A percentile compares a stretch with the other conserved stretches of the same genome.
phyloP scores from a whole-genome alignment of 306 rosid species.

The Cicer judaicum region DNA sequence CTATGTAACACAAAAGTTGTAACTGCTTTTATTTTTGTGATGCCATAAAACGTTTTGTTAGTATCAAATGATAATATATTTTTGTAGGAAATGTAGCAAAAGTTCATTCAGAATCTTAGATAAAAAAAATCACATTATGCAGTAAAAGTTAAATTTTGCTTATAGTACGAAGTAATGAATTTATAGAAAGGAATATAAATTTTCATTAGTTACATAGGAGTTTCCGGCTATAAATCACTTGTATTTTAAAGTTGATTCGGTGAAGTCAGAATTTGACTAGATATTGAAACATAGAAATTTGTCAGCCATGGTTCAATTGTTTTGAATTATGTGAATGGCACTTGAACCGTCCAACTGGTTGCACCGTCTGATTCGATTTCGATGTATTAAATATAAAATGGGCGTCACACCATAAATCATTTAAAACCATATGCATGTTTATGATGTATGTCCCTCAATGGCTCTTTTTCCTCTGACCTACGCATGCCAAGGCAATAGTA shows the following conservation, averaged over 20 bases:
- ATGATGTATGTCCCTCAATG: conserved; percentile 19
- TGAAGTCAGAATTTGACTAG: too few relatives aligned
- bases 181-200: too few relatives aligned
- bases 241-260: not conserved
- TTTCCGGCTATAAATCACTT: too few relatives aligned
- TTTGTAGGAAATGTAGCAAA: not conserved
- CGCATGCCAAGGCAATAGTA: conserved; percentile 45
- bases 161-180: not conserved
- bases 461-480: conserved; percentile 25
- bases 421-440: not conserved
- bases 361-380: too few relatives aligned
- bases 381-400: too few relatives aligned
- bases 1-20: not conserved
- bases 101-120: not conserved
- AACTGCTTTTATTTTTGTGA: conserved; percentile 7
- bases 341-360: too few relatives aligned
- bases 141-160: not conserved
- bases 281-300: too few relatives aligned
- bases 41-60: not conserved
- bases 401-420: not conserved
- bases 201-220: too few relatives aligned
- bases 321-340: too few relatives aligned
- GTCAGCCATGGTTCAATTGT: too few relatives aligned
- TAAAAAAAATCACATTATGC: too few relatives aligned
- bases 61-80: not conserved